These are phyloP conservation scores for Isatis tinctoria DNA, from an alignment of 345 rosid genomes.

Conservation along the genomic window DNA sequence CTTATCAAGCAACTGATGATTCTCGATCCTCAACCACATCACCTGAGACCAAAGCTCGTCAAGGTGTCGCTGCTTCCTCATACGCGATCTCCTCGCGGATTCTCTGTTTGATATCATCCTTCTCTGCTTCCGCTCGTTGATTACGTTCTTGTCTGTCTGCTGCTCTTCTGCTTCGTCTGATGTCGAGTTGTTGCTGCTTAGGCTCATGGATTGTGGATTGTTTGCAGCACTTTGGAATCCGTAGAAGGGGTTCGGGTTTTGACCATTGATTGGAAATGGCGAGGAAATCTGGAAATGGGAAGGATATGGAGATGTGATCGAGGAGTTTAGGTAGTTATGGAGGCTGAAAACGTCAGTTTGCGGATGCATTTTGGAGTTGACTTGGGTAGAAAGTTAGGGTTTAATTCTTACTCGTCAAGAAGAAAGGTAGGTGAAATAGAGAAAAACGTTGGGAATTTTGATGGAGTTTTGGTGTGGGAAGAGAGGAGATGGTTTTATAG, in stretches of 20 bases:
- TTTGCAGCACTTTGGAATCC: slow-evolving; percentile 27
- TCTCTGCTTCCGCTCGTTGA: slow-evolving; percentile 79
- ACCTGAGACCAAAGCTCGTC: slow-evolving; percentile 97
- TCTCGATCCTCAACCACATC: slow-evolving; percentile 73
- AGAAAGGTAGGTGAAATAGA: slow-evolving; percentile 7
- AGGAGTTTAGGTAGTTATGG: slow-evolving; percentile 29
- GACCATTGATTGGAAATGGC: slow-evolving; percentile 30
- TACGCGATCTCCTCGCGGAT: slow-evolving; percentile 85
- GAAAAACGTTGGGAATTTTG: neutral
- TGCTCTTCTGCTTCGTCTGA: slow-evolving; percentile 86
- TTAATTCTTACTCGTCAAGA: neutral
- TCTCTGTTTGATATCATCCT: slow-evolving; percentile 94
- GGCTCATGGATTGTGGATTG: slow-evolving; percentile 41
- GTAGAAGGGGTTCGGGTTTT: slow-evolving; percentile 29
- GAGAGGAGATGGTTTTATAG: slow-evolving; percentile 23
- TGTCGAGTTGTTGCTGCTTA: slow-evolving; percentile 79
- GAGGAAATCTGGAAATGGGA: slow-evolving; percentile 32
- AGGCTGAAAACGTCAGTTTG: slow-evolving; percentile 42
- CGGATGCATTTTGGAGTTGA: slow-evolving; percentile 26
- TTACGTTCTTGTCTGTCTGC: slow-evolving; percentile 41
- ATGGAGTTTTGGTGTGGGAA: slow-evolving; percentile 19
- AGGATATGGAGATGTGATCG: slow-evolving; percentile 43
- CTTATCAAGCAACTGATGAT: slow-evolving; percentile 70
- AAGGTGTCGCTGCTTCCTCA: slow-evolving; percentile 91
- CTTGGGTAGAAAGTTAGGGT: slow-evolving; percentile 15